A percentile compares a stretch with the other conserved stretches of the same genome.
These are phyloP conservation scores for Starmerella floris DNA, from an alignment of 805 yeast species.

Conservation along the genomic window DNA sequence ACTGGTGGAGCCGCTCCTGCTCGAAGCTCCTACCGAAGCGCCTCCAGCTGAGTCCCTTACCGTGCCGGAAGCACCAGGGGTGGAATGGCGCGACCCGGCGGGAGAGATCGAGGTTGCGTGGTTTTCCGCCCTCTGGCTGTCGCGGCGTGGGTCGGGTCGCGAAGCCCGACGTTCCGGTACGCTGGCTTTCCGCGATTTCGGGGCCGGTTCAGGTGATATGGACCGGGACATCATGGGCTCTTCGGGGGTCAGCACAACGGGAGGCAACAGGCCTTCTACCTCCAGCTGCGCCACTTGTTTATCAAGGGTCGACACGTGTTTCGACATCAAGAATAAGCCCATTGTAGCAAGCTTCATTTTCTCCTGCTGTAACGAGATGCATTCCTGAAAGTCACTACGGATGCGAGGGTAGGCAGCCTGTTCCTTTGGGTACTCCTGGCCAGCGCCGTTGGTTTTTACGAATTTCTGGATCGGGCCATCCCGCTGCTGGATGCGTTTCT, in stretches of 20 bases:
- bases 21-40: background rate
- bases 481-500: slow-evolving; percentile 51
- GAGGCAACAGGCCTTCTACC: slow-evolving; percentile 59
- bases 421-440: slow-evolving; percentile 72
- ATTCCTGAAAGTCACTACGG: slow-evolving; percentile 49
- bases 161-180: slow-evolving; percentile 3
- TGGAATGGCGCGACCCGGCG: background rate
- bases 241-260: slow-evolving; percentile 14
- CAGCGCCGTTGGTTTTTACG: slow-evolving; percentile 70
- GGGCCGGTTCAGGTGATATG: slow-evolving; percentile 13
- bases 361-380: slow-evolving; percentile 55
- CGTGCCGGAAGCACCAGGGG: too few species aligned
- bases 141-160: slow-evolving; percentile 3
- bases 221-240: slow-evolving; percentile 7
- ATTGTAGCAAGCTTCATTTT: slow-evolving; percentile 72
- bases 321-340: slow-evolving; percentile 60
- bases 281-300: slow-evolving; percentile 64
- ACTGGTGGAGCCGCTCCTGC: background rate
- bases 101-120: background rate
- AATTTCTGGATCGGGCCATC: slow-evolving; percentile 75
- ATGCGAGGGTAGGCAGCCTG: slow-evolving; percentile 50
- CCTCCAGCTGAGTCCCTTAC: background rate
- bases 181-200: slow-evolving; percentile 3
- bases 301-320: slow-evolving; percentile 61
- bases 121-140: background rate